A percentile compares a stretch with the other conserved stretches of the same genome.
Conservation (phyloP, 306 rosid genomes). For the Malus domestica region DNA sequence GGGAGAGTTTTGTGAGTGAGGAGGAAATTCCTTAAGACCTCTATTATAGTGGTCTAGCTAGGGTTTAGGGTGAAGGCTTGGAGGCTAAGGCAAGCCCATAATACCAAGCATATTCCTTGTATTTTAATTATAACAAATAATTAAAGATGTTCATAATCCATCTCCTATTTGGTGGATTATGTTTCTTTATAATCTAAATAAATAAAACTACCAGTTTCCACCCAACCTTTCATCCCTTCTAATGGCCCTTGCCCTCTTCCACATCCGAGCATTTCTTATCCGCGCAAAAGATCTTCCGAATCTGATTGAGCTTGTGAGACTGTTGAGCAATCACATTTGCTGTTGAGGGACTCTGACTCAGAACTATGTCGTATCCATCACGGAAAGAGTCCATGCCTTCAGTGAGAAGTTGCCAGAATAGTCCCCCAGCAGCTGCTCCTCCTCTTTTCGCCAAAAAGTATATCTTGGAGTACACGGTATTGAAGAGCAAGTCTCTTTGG, state of each 20-base stretch:
- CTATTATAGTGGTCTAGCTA: no score
- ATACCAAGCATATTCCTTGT: no score
- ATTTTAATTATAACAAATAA: no score
- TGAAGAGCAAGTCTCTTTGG: constrained; percentile 62
- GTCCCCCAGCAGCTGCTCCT: constrained; percentile 69
- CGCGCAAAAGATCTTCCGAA: constrained; percentile 45
- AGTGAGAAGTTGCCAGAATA: constrained; percentile 88
- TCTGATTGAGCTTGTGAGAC: constrained; percentile 47
- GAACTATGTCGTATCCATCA: constrained; percentile 70
- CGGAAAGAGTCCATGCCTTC: constrained; percentile 74
- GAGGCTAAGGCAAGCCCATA: no score
- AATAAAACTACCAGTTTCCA: constrained; percentile 8
- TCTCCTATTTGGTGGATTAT: no score
- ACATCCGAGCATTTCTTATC: constrained; percentile 35
- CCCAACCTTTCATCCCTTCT: constrained; percentile 27
- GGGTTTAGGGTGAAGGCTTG: no score
- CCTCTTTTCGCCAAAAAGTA: constrained; percentile 66
- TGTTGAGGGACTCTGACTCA: constrained; percentile 67
- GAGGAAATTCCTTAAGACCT: no score
- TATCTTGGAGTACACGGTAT: constrained; percentile 59
- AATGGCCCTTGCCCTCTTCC: constrained; percentile 44
- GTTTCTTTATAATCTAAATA: no score
- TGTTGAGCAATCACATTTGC: constrained; percentile 66
- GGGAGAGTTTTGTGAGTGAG: no score
- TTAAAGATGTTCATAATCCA: no score